Base-by-base conservation (phyloP, 306 rosid genomes). In the Glycine latifolia region DNA sequence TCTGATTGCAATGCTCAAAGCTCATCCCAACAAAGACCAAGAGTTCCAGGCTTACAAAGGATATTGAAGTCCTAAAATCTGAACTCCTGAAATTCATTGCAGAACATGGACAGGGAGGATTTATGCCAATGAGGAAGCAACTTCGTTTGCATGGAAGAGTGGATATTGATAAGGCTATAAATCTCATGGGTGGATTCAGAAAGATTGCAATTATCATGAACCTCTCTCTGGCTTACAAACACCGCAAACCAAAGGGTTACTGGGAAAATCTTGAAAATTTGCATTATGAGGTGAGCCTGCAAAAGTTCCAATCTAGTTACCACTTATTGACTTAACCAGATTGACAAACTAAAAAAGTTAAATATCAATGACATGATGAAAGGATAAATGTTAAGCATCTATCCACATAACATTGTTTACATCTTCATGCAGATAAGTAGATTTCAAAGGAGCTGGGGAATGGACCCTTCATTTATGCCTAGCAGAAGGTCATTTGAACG, bases 121-220 rank as follows among this genome's bases (percentile, higher is more conserved):
- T 92, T 79, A 94, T 94, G 98, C 98, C 97, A 72, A 89, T 94
- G 98, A 89, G 98, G 85, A 94, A 92, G 90, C 97, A 92, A 60
- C 95, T 92, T 76, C 92, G 97, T 48, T 67, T 90, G 85, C 92
- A 82, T 43, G 94, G 95, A 81, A 85, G 97, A 63, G 92, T 94
- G 54, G 98, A 94, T 81, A 94, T 94, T 0, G 98, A 94, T 85
- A 94, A 94, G 90, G 94, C 97, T 55, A 92, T 94, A 46, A 88
- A 94, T 53, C 95, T 88, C 37, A 94, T 89, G 97, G 98, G 98
- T 39, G 98, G 98, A 33, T 90, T 92, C 86, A 90, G 97, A 84
- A 94, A 82, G 88, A 90, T 94, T 73, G 94, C 98, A 10, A 59
- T 91, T 14, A 33, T 86, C n/a, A 94, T 94, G 98, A 89, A 92